Evolutionary conservation across 257 asterid genomes (phyloP), one percentile per base, ranked within the genome.

Genomic region (Penstemon davidsonii): DNA sequence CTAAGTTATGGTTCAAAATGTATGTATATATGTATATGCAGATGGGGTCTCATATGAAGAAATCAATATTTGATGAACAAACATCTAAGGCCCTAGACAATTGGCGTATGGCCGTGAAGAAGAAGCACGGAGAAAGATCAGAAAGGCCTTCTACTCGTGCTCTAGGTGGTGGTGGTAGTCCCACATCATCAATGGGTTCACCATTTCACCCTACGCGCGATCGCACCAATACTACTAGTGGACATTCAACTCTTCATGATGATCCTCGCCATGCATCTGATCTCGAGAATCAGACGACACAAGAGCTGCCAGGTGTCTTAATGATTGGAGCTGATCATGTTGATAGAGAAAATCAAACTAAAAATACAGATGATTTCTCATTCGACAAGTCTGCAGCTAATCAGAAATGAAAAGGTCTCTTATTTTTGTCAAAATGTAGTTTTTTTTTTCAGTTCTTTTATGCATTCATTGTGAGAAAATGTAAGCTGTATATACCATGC

Each of bases 11-110:
- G 38, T 36, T 37, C 44, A 59, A 7, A n/a, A 12, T 7, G 4
- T n/a, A 58, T 3, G 46, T 38, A 60, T 36, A 19, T 55, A 58
- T 13, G 37, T 42, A 39, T 12, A 8, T 38, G 46, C 87, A 91
- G 95, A 93, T 90, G 97, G 97, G 97, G 0, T 85, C 96, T n/a
- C 64, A 78, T 37, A 88, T 93, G 97, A 90, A 93, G 84, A 93
- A 71, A 60, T 69, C 92, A 3, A 90, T 93, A 63, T 90, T 93
- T 50, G 99, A 90, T 49, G 99, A 90, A 9, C 97, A 90, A 77
- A 93, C 97, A 2, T 85, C 96, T 2, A 88, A 88, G 67, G 97
- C 97, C 55, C 84, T 93, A 8, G 88, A 84, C 85, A 90, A 87
- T 63, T 93, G 99, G 99, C 99, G 84, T 42, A 80, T 76, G 92